Base-by-base conservation (phyloP, 805 yeast genomes). In the Saccharomycopsis sp. region DNA sequence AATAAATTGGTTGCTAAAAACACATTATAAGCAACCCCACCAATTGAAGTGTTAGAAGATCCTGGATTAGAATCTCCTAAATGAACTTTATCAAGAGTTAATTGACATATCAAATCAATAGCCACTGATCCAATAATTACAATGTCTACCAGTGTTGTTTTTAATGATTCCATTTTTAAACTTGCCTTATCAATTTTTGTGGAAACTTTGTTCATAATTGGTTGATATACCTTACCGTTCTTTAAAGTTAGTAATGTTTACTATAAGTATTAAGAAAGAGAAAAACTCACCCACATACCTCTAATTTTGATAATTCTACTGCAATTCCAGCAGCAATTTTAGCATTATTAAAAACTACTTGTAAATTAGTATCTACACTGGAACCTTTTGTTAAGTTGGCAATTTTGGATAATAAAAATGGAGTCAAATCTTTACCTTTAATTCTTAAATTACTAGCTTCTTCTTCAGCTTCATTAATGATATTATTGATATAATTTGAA, bases 1-100 rank as follows among this genome's bases (percentile, higher is more conserved):
- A 31, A 48, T 5, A 19, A n/a, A 12, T 34, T 15, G 3, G 51
- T 45, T 44, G 64, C 69, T n/a, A 13, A 3, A 3, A 51, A 47
- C 13, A 86, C 76, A 51, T 87, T 86, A 55, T 71, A 77, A 0
- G 86, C 96, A 2, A 86, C 95, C 1, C 95, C 96, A 1, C 95
- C 96, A 6, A 84, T 55, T 0, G 79, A 64, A 2, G 76, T 66
- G 1, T 57, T 51, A 4, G 73, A 66, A 0, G 51, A 53, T 0
- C 92, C 87, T 0, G 92, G 92, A 48, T 81, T 81, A 2, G 95
- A 85, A 44, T 89, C 89, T 10, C 61, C 58, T 50, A 68, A 51
- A 4, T 54, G 49, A 21, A 54, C 51, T 13, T 51, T 46, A 14
- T 48, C 51, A 3, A 60, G 50, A 1, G 55, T 49, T 4, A 79